Percentiles rank a stretch among this genome's conserved stretches.
Evolutionary conservation across 176 grass and related monocot genomes (phyloP).

Genomic region (Areca catechu): DNA sequence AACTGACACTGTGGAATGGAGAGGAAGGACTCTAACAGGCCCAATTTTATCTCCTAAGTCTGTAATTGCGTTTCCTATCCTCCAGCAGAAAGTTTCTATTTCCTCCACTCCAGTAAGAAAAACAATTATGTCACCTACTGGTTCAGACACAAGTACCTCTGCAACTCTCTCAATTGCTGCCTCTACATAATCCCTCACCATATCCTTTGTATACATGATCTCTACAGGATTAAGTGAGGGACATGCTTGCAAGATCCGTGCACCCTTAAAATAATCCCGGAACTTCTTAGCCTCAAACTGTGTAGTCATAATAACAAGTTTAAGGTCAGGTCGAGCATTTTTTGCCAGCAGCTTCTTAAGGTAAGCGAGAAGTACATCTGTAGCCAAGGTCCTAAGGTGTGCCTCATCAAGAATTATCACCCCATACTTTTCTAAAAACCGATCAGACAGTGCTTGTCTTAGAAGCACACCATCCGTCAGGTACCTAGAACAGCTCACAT

Average conservation of each 20-base stretch:
- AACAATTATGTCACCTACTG: slow-evolving; percentile 16
- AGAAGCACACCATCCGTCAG: slow-evolving; percentile 19
- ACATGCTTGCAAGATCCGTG: slow-evolving; percentile 1
- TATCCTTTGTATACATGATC: background rate
- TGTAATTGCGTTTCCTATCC: slow-evolving; percentile 4
- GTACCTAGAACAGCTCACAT: slow-evolving; percentile 7
- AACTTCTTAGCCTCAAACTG: slow-evolving; percentile 3
- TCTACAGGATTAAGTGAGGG: slow-evolving; percentile 11
- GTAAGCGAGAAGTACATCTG: slow-evolving; percentile 18
- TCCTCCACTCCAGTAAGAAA: slow-evolving; percentile 22
- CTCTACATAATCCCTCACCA: slow-evolving; percentile 6
- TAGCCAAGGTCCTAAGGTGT: slow-evolving; percentile 18
- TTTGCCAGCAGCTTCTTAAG: slow-evolving; percentile 2
- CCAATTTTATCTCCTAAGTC: slow-evolving; percentile 20
- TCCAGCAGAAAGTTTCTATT: slow-evolving; percentile 17
- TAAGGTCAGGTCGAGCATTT: slow-evolving; percentile 6
- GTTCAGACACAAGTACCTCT: slow-evolving; percentile 6
- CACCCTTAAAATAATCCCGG: slow-evolving; percentile 9
- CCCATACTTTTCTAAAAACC: background rate
- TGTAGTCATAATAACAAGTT: slow-evolving; percentile 15
- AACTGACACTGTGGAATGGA: slow-evolving; percentile 3
- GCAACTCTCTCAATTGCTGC: slow-evolving; percentile 8
- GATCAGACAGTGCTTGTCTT: slow-evolving; percentile 15
- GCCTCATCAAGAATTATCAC: slow-evolving; percentile 25
- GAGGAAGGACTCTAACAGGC: slow-evolving; percentile 3